Evolutionary conservation across 2,329 filamentous ascomycete genomes (phyloP), one percentile per base, ranked within the genome.

Genomic region (Xylariales sp.): DNA sequence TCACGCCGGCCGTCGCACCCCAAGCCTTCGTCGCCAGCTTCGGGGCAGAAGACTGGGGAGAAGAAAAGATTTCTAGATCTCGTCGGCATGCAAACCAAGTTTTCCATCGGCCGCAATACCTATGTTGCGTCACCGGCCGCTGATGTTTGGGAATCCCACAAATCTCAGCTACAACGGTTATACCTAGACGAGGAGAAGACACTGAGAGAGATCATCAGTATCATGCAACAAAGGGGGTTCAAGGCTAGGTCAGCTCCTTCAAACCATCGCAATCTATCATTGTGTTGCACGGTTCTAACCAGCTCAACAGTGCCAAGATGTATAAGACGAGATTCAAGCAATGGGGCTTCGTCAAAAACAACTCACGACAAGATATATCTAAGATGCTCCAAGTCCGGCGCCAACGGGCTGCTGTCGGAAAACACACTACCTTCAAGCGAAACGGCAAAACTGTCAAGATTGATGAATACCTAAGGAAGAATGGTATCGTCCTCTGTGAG

Each of bases 181-280:
- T 54, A 54, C 33, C 50, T 54, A 19, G 45, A 46, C 18, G 40
- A 51, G 34, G 51, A 51, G 18, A 52, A 46, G 25, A 41, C 50
- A 2, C 28, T 54, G 21, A 47, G 43, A 38, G 48, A 51, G 12
- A 28, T 53, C 21, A 50, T 51, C 37, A 38, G 41, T 4, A 29
- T 45, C 3, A 50, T 54, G 51, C 44, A 45, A 19, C 34, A 38
- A 12, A 50, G 49, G 34, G 51, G 49, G 4, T 50, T 54, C 29
- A 43, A 37, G 24, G 50, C 51, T 4, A 54, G 50, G 51, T 54
- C 6, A 10, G 18, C 12, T 16, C 11, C 9, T 31, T 9, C 8
- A 12, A 3, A n/a, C 27, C 12, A 11, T 40, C 19, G 12, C 16
- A n/a, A 9, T 33, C 7, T 39, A 12, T 9, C 29, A 14, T 15